A percentile compares a stretch with the other conserved stretches of the same genome.
Evolutionary conservation across 805 yeast species (phyloP).

Genomic region (Wickerhamomyces mucosus): DNA sequence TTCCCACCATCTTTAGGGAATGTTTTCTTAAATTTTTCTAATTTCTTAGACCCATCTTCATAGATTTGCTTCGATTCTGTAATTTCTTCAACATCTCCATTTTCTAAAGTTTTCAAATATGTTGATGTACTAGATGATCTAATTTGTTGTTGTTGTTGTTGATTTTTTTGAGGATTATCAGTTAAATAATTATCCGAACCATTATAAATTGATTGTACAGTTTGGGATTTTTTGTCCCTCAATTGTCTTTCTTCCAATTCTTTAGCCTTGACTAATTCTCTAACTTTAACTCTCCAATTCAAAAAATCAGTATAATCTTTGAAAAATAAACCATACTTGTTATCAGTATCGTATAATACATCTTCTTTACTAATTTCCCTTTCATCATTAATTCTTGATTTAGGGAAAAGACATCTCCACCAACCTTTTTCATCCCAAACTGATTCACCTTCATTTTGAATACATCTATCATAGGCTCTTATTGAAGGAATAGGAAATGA

Average conservation of each 20-base stretch:
- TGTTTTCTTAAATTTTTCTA: conserved; percentile 28
- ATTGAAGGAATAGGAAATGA: conserved; percentile 53
- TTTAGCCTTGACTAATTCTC: conserved; percentile 31
- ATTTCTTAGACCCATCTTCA: conserved; percentile 33
- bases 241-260: conserved; percentile 15
- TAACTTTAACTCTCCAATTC: conserved; percentile 57
- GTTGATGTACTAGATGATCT: conserved; percentile 26
- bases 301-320: conserved; percentile 53
- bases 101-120: conserved; percentile 26
- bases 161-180: conserved; percentile 5
- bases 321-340: conserved; percentile 52
- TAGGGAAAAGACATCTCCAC: conserved; percentile 88
- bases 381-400: conserved; percentile 25
- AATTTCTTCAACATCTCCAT: conserved; percentile 34
- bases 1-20: conserved; percentile 28
- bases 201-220: conserved; percentile 9
- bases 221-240: conserved; percentile 6
- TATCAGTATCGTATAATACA: conserved; percentile 33
- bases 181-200: conserved; percentile 20
- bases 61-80: conserved; percentile 27
- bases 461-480: conserved; percentile 52
- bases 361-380: conserved; percentile 44
- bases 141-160: background rate
- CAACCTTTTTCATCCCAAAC: conserved; percentile 80
- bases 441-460: conserved; percentile 54